Base-by-base conservation (phyloP, 306 rosid genomes). In the Rosa lucieae region DNA sequence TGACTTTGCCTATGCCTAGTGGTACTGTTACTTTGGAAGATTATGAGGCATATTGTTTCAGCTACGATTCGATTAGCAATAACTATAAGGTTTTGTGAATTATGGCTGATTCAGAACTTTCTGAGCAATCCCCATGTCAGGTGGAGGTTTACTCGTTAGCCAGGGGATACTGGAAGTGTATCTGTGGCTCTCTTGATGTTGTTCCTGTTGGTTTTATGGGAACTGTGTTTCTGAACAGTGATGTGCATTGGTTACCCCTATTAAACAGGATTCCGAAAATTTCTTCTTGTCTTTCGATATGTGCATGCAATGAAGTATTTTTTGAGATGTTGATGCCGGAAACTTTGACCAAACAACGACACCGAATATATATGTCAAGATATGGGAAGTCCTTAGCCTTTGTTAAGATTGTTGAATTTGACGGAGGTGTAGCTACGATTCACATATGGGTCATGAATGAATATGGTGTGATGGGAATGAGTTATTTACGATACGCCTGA, bases 371-470 rank as follows among this genome's bases (percentile, higher is more conserved):
- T 17, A 21, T 43, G 23, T 42, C 20, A 46, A 69, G 17, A 44
- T 20, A 46, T 21, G 13, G 23, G 10, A 21, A 70, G 39, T 46
- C 74, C 20, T 40, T 46, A 6, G 42, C 21, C 20, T 4, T 23
- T 17, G 21, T 70, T n/a, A 15, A 20, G 37, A 43, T 1, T 42
- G 52, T 10, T 42, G 35, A 10, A 8, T 42, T 8, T 12, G 39
- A 12, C 2, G 53, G 37, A n/a, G 23, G 4, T 0, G 2, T 6
- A 23, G 2, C 39, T 12, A 1, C 14, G 4, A 44, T 46, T 44
- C 10, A 23, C 56, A 44, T 70, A 18, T 70, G 74, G 74, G 55
- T 70, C 11, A 70, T 21, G 74, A 70, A 46, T 21, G 56, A 70
- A 39, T 21, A 3, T 43, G 56, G 74, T 23, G 74, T 70, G 10